Evolutionary conservation across 257 asterid genomes (phyloP).

Genomic region (Lantana camara): DNA sequence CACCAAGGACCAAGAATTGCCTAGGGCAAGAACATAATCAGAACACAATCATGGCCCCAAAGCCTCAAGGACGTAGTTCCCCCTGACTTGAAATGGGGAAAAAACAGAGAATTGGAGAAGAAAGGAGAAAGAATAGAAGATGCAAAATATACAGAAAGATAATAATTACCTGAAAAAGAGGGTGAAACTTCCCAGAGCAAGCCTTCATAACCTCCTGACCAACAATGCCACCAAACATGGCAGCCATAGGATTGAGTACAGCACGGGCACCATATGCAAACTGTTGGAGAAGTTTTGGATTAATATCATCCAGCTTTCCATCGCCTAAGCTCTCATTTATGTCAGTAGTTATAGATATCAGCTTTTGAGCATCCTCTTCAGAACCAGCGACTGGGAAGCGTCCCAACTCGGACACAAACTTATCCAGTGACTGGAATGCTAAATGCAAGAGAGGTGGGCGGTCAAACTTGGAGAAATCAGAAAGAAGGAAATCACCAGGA

Average conservation of each 20-base stretch:
- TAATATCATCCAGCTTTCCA: constrained; percentile 67
- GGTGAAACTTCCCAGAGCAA: constrained; percentile 96
- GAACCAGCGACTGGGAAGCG: constrained; percentile 83
- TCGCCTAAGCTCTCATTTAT: constrained; percentile 68
- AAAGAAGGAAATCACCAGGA: constrained; percentile 89
- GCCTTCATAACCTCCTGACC: constrained; percentile 98
- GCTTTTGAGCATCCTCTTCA: constrained; percentile 84
- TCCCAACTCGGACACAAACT: constrained; percentile 63
- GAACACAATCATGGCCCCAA: no score
- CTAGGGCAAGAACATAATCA: no score
- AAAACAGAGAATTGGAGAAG: background rate
- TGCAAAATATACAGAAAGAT: background rate
- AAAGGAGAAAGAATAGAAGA: no score
- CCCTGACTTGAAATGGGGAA: no score
- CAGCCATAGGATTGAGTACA: constrained; percentile 94
- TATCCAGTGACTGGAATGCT: constrained; percentile 87
- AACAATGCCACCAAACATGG: constrained; percentile 96
- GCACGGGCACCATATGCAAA: constrained; percentile 93
- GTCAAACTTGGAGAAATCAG: constrained; percentile 92
- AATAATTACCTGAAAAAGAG: constrained; percentile 74
- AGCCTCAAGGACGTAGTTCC: no score
- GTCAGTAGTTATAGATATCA: constrained; percentile 63
- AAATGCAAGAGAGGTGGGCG: constrained; percentile 87
- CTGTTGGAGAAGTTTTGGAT: constrained; percentile 67
- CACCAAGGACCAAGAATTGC: no score